These are phyloP conservation scores for Populus trichocarpa DNA, from an alignment of 441 rosid species.

Conservation along the genomic window DNA sequence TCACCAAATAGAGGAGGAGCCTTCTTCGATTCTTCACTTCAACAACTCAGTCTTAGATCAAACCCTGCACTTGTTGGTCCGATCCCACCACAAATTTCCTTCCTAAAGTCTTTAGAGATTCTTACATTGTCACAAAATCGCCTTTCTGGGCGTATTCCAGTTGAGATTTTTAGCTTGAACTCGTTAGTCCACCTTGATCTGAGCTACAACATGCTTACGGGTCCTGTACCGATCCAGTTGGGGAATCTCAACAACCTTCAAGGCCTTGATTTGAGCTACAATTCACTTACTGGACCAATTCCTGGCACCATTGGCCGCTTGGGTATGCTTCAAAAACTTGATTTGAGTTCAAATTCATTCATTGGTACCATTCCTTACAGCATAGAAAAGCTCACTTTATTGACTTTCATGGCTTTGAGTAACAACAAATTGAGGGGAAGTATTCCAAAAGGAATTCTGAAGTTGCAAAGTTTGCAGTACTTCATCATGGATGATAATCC, in stretches of 20 bases:
- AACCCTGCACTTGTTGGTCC: slow-evolving; percentile 74
- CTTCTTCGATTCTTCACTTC: slow-evolving; percentile 59
- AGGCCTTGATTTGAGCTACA: slow-evolving; percentile 85
- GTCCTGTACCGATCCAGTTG: slow-evolving; percentile 49
- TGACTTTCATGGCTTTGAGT: slow-evolving; percentile 73
- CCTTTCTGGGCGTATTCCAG: slow-evolving; percentile 59
- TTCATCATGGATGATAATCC: slow-evolving; percentile 87
- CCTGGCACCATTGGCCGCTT: slow-evolving; percentile 61
- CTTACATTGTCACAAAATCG: slow-evolving; percentile 80
- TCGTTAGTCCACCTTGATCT: slow-evolving; percentile 71
- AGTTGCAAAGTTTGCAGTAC: slow-evolving; percentile 63
- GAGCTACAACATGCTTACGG: slow-evolving; percentile 69
- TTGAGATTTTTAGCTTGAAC: slow-evolving; percentile 35
- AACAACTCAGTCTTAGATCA: slow-evolving; percentile 75
- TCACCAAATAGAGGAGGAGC: slow-evolving; percentile 15
- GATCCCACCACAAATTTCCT: slow-evolving; percentile 65
- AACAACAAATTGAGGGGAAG: slow-evolving; percentile 58
- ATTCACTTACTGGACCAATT: slow-evolving; percentile 49
- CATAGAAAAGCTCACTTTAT: slow-evolving; percentile 46
- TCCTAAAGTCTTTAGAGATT: slow-evolving; percentile 54
- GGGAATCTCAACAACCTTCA: slow-evolving; percentile 58
- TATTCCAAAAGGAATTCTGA: slow-evolving; percentile 55
- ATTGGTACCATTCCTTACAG: slow-evolving; percentile 52
- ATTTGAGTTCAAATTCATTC: slow-evolving; percentile 74
- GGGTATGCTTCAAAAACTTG: slow-evolving; percentile 77